These are phyloP conservation scores for Phytophthora sojae DNA, from an alignment of 352 stramenopile genomes.

Conservation along the genomic window DNA sequence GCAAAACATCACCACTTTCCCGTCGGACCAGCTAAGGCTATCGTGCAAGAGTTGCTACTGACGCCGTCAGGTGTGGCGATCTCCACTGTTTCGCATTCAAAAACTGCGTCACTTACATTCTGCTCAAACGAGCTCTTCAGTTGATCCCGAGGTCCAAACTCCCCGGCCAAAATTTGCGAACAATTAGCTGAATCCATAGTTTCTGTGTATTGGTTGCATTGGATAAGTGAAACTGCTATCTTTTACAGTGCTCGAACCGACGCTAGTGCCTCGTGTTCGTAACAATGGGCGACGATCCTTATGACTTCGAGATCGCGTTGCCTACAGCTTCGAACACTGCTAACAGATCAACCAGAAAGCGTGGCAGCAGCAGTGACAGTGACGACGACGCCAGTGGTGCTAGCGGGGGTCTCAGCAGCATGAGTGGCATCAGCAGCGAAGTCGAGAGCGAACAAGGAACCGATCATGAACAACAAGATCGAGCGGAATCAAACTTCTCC, in stretches of 20 bases:
- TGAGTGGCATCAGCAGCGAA: conserved; percentile 31
- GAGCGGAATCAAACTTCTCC: background rate
- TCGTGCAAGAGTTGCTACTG: no score
- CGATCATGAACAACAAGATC: conserved; percentile 1
- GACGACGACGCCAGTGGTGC: conserved; percentile 20
- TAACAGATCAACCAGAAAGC: conserved; percentile 8
- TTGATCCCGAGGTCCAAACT: no score
- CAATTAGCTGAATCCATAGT: no score
- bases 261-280: background rate
- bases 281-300: conserved; percentile 44
- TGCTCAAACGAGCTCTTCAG: no score
- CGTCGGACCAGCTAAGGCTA: background rate
- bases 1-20: conserved; percentile 4
- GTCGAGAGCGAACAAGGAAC: conserved; percentile 1
- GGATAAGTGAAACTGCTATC: no score
- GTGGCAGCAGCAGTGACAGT: conserved; percentile 4
- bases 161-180: no score
- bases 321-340: conserved; percentile 24
- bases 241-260: background rate
- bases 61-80: no score
- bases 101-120: no score
- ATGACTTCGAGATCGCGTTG: conserved; percentile 65
- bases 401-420: conserved; percentile 26
- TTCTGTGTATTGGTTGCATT: no score
- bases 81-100: no score